A percentile compares a stretch with the other conserved stretches of the same genome.
phyloP scores from a whole-genome alignment of 106 monocot species.

The Hemerocallis citrina region DNA sequence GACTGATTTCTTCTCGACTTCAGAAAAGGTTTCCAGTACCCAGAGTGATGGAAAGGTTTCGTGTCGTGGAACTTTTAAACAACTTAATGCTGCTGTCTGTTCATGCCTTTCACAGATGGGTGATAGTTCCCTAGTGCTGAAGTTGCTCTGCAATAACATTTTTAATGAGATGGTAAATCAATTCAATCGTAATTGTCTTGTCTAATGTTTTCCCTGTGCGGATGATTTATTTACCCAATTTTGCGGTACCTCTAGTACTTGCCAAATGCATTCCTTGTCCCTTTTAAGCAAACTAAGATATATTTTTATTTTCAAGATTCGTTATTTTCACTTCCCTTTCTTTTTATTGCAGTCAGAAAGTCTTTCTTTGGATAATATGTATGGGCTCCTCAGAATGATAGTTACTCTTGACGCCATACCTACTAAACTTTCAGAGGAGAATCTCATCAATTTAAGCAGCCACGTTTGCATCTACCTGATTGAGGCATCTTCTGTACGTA shows the following conservation, averaged over 20 bases:
- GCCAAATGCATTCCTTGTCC: background rate
- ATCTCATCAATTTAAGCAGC: slow-evolving; percentile 22
- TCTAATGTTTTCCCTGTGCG: background rate
- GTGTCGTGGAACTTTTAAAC: slow-evolving; percentile 25
- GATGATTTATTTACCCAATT: background rate
- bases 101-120: slow-evolving; percentile 59
- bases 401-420: slow-evolving; percentile 30
- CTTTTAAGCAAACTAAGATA: background rate
- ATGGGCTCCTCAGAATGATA: slow-evolving; percentile 47
- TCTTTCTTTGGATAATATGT: slow-evolving; percentile 45
- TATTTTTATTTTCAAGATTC: background rate
- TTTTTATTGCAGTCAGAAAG: slow-evolving; percentile 45
- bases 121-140: slow-evolving; percentile 49
- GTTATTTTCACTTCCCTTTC: slow-evolving; percentile 6
- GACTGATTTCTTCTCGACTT: no score
- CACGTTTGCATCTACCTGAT: slow-evolving; percentile 38
- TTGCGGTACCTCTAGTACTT: background rate
- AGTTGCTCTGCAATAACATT: slow-evolving; percentile 31
- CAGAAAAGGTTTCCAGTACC: slow-evolving; percentile 20
- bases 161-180: slow-evolving; percentile 42
- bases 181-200: background rate
- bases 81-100: slow-evolving; percentile 25
- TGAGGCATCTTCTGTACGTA: slow-evolving; percentile 59
- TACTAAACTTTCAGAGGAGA: slow-evolving; percentile 29
- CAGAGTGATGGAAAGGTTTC: slow-evolving; percentile 23